Percentiles rank a stretch among this genome's conserved stretches.
Evolutionary conservation across 495 filamentous ascomycete genomes (phyloP).

Genomic region (Penicillium herquei): DNA sequence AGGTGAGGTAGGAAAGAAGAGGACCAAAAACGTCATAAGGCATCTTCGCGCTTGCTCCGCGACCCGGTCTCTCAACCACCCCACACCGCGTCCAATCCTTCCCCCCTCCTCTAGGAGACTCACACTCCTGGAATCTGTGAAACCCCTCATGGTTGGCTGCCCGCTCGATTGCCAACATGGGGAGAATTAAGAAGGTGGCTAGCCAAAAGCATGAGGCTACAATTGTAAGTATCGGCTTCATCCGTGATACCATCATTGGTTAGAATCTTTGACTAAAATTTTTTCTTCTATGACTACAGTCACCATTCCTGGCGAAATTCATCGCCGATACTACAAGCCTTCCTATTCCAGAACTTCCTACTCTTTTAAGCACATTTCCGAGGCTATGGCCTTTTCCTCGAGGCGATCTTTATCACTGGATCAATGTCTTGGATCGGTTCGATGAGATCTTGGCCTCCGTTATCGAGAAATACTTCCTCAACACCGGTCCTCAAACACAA

Average conservation of each 20-base stretch:
- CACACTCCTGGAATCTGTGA: slow-evolving; percentile 26
- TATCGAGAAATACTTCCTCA: slow-evolving; percentile 77
- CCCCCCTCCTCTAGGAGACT: slow-evolving; percentile 33
- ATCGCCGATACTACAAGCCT: slow-evolving; percentile 64
- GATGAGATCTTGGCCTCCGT: slow-evolving; percentile 82
- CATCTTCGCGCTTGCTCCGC: slow-evolving; percentile 37
- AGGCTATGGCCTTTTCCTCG: slow-evolving; percentile 92
- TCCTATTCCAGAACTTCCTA: slow-evolving; percentile 72
- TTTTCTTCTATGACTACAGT: slow-evolving; percentile 53
- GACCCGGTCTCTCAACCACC: slow-evolving; percentile 33
- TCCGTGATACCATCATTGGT: slow-evolving; percentile 6
- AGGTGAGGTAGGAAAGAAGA: slow-evolving; percentile 26
- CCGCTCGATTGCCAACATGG: slow-evolving; percentile 58
- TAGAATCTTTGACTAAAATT: slow-evolving; percentile 17
- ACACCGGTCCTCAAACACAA: slow-evolving; percentile 74
- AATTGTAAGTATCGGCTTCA: slow-evolving; percentile 59
- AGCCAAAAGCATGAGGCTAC: slow-evolving; percentile 91
- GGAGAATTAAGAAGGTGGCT: slow-evolving; percentile 95
- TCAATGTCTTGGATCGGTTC: slow-evolving; percentile 89
- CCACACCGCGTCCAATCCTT: slow-evolving; percentile 12
- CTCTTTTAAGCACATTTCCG: slow-evolving; percentile 76
- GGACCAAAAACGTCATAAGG: slow-evolving; percentile 48
- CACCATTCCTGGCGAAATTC: slow-evolving; percentile 79
- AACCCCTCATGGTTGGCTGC: slow-evolving; percentile 50
- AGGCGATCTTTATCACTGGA: slow-evolving; percentile 98